Conservation (phyloP, 768 basidiomycete species). For the Butyriboletus loyo region DNA sequence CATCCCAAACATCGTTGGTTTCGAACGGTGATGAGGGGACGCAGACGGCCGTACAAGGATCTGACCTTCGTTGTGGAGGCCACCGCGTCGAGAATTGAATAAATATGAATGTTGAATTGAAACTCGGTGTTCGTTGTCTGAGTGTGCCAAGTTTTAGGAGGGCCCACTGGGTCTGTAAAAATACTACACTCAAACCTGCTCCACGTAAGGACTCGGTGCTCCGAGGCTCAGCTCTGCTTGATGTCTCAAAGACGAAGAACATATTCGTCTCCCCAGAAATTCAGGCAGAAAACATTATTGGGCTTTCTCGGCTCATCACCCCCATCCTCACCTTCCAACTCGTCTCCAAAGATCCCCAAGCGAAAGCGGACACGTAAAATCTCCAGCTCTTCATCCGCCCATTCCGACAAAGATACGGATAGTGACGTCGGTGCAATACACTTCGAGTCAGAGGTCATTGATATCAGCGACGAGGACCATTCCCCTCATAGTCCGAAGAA, state of each 20-base stretch:
- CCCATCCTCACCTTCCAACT: conserved; percentile 15
- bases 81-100: not conserved
- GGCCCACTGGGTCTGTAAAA: too few relatives aligned
- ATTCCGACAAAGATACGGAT: conserved; percentile 30
- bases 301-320: conserved; percentile 33
- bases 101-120: not conserved
- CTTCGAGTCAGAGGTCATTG: conserved; percentile 39
- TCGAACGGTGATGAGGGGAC: not conserved
- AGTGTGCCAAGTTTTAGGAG: not conserved
- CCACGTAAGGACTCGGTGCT: not conserved
- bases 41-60: not conserved
- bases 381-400: conserved; percentile 11
- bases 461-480: conserved; percentile 24
- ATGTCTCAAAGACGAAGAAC: conserved; percentile 8
- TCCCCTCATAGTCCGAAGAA: conserved; percentile 26
- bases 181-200: not conserved
- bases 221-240: not conserved
- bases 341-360: conserved; percentile 1
- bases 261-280: conserved; percentile 22
- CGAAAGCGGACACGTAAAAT: conserved; percentile 16
- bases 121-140: too few relatives aligned
- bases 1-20: not conserved
- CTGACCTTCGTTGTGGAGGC: not conserved
- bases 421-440: conserved; percentile 51
- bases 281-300: conserved; percentile 46